Conservation (phyloP, 208 protist genomes). For the Pavlovales sp. region DNA sequence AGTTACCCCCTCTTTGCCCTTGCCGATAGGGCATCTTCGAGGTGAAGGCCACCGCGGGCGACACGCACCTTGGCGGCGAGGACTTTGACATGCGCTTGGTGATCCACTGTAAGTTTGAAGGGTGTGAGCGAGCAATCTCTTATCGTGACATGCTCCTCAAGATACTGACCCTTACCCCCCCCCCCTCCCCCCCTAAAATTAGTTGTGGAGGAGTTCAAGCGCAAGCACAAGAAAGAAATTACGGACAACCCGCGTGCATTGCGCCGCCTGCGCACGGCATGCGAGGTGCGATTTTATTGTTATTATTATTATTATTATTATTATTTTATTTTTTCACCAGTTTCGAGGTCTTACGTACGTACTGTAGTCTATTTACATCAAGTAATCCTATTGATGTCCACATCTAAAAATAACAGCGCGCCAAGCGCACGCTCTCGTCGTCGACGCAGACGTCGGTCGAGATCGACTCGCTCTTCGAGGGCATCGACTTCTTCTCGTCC, state of each 20-base stretch:
- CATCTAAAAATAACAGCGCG: slow-evolving; percentile 29
- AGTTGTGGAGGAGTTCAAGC: slow-evolving; percentile 62
- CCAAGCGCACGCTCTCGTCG: slow-evolving; percentile 49
- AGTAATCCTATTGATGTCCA: background rate
- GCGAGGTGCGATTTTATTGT: too few species aligned
- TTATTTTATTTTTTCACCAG: background rate
- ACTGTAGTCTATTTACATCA: background rate
- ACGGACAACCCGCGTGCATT: slow-evolving; percentile 64
- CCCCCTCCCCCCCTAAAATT: too few species aligned
- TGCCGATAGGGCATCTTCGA: slow-evolving; percentile 56
- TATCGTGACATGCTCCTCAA: too few species aligned
- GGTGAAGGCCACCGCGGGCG: slow-evolving; percentile 85
- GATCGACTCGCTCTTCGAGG: slow-evolving; percentile 90
- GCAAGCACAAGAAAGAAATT: slow-evolving; percentile 59
- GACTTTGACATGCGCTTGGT: slow-evolving; percentile 88
- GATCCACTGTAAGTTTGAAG: too few species aligned
- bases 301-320: background rate
- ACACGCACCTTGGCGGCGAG: slow-evolving; percentile 99
- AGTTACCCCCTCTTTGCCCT: too few species aligned
- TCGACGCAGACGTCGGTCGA: slow-evolving; percentile 27
- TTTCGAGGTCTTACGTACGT: background rate
- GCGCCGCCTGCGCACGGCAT: slow-evolving; percentile 62
- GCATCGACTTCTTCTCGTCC: slow-evolving; percentile 86
- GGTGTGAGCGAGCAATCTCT: too few species aligned
- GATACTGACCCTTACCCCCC: too few species aligned